These are phyloP conservation scores for Begonia peltatifolia DNA, from an alignment of 306 rosid species.

Conservation along the genomic window DNA sequence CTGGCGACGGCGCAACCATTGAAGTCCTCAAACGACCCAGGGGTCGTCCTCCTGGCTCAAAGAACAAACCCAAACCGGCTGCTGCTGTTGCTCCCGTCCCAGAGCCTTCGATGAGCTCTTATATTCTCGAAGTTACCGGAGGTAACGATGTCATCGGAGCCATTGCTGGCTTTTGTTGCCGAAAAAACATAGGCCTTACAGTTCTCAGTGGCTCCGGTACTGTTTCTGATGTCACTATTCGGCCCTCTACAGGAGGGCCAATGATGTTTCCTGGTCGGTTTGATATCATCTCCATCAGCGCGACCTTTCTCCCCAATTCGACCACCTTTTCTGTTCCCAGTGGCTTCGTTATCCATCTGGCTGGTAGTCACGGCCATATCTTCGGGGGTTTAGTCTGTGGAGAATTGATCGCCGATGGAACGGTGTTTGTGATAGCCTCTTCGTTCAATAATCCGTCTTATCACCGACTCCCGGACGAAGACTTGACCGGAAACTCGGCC, in stretches of 20 bases:
- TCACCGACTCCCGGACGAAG: conserved; percentile 56
- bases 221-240: conserved; percentile 67
- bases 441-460: conserved; percentile 67
- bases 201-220: conserved; percentile 62
- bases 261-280: conserved; percentile 90
- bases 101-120: conserved; percentile 75
- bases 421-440: conserved; percentile 56
- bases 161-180: conserved; percentile 47
- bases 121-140: conserved; percentile 59
- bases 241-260: conserved; percentile 59
- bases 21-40: conserved; percentile 64
- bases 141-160: conserved; percentile 76
- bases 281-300: conserved; percentile 64
- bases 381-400: conserved; percentile 78
- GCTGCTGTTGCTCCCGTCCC: conserved; percentile 51
- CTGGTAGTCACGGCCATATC: conserved; percentile 92
- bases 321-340: conserved; percentile 20
- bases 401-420: conserved; percentile 42
- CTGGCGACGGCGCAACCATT: conserved; percentile 55
- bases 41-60: conserved; percentile 91
- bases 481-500: conserved; percentile 20
- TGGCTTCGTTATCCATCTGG: conserved; percentile 68
- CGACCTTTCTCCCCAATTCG: conserved; percentile 46
- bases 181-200: conserved; percentile 56
- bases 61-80: conserved; percentile 69